These are phyloP conservation scores for Paulownia fortunei DNA, from an alignment of 257 asterid species.

Conservation along the genomic window DNA sequence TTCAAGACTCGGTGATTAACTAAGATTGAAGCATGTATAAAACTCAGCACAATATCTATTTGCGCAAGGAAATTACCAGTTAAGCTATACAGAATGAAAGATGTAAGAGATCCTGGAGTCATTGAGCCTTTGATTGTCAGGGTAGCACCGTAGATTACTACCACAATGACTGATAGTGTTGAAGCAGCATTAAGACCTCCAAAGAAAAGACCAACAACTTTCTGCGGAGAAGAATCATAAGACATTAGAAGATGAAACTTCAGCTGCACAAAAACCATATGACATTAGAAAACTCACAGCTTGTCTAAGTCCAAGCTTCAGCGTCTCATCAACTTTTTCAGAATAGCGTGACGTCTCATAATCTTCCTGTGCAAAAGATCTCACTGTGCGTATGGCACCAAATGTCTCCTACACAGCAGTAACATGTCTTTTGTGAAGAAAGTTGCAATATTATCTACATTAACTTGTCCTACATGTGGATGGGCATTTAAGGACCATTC, in stretches of 20 bases:
- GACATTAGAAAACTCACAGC: conserved; percentile 62
- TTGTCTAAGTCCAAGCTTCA: conserved; percentile 77
- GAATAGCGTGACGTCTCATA: too few relatives aligned
- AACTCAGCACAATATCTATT: conserved; percentile 35
- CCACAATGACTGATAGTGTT: conserved; percentile 80
- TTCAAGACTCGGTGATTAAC: conserved; percentile 17
- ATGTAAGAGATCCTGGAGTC: too few relatives aligned
- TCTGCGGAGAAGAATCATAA: conserved; percentile 48
- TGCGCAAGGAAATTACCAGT: too few relatives aligned
- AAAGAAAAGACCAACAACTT: conserved; percentile 68
- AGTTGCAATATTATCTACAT: not conserved
- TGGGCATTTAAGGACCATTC: conserved; percentile 2
- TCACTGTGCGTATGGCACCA: conserved; percentile 88
- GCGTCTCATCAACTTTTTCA: too few relatives aligned
- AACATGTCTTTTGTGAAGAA: conserved; percentile 17
- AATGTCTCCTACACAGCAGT: conserved; percentile 66
- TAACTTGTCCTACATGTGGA: not conserved
- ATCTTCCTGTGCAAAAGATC: too few relatives aligned
- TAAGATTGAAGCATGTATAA: conserved; percentile 11
- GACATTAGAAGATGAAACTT: conserved; percentile 24
- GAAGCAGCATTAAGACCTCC: conserved; percentile 87
- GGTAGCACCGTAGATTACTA: conserved; percentile 74
- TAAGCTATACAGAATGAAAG: too few relatives aligned
- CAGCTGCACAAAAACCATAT: not conserved
- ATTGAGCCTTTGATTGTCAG: too few relatives aligned